Conservation (phyloP, 371 early-diverging fungal genomes). For the Actinomortierella ambigua region DNA sequence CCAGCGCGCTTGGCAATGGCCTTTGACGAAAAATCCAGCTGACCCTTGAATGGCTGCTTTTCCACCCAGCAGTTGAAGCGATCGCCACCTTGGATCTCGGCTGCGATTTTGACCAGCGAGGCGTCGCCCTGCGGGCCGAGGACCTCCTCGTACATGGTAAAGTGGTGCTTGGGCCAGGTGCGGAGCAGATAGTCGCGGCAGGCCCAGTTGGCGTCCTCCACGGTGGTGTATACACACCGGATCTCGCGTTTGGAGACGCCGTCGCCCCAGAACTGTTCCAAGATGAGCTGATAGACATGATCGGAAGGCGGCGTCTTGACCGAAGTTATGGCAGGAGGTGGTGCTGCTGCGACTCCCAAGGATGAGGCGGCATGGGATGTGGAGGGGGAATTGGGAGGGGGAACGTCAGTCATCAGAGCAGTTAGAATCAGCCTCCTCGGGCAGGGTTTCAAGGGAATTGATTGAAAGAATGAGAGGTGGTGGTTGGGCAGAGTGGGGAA, state of each 20-base stretch:
- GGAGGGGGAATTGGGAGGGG: background rate
- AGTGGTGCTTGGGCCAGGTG: constrained; percentile 38
- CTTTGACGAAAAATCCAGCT: constrained; percentile 41
- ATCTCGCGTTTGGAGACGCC: constrained; percentile 47
- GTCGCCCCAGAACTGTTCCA: constrained; percentile 48
- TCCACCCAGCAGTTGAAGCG: constrained; percentile 45
- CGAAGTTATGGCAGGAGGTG: background rate
- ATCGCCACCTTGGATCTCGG: constrained; percentile 33
- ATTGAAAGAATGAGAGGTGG: too few relatives aligned
- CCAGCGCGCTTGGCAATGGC: constrained; percentile 36
- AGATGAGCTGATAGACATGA: constrained; percentile 41
- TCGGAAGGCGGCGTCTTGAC: constrained; percentile 21
- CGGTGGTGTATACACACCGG: constrained; percentile 35
- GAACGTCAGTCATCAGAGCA: too few relatives aligned
- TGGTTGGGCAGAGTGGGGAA: too few relatives aligned
- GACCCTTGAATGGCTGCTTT: constrained; percentile 37
- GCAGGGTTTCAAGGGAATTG: too few relatives aligned
- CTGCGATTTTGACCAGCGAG: constrained; percentile 34
- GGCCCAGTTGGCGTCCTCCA: constrained; percentile 32
- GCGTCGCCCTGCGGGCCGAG: constrained; percentile 12
- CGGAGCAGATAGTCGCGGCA: constrained; percentile 40
- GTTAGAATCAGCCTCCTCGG: too few relatives aligned
- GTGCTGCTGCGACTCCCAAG: background rate
- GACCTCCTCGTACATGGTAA: constrained; percentile 31
- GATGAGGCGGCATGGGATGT: too few relatives aligned